A percentile compares a stretch with the other conserved stretches of the same genome.
phyloP scores from a whole-genome alignment of 306 rosid species.

The Trifolium dubium region DNA sequence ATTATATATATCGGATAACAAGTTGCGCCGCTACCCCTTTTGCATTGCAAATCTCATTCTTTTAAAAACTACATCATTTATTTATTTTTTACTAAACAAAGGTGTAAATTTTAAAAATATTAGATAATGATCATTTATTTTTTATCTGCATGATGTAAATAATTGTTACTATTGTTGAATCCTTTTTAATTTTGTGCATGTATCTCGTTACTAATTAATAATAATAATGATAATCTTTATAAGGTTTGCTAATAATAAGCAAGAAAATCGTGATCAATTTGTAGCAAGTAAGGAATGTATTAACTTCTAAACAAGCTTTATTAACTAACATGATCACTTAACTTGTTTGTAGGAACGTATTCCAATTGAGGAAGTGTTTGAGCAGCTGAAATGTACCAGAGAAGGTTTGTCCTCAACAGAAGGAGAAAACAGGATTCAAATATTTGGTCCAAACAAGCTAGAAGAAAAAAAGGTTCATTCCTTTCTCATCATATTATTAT shows the following conservation, averaged over 20 bases:
- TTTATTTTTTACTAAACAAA: too few relatives aligned
- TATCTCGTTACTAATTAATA: too few relatives aligned
- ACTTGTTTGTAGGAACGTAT: conserved; percentile 74
- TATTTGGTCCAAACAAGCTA: conserved; percentile 97
- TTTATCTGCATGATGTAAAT: neutral
- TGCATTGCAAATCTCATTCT: too few relatives aligned
- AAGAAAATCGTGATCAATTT: too few relatives aligned
- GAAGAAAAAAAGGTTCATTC: conserved; percentile 88
- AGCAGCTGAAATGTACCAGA: conserved; percentile 77
- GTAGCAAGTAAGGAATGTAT: neutral
- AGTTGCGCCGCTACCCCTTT: too few relatives aligned
- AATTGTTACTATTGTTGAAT: neutral
- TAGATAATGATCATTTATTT: neutral
- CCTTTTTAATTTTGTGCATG: neutral
- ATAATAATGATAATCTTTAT: too few relatives aligned
- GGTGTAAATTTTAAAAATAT: too few relatives aligned
- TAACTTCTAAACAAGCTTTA: neutral
- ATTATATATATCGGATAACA: too few relatives aligned
- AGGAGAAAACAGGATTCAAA: conserved; percentile 81
- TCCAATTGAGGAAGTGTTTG: conserved; percentile 95
- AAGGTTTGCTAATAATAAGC: too few relatives aligned
- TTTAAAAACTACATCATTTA: too few relatives aligned
- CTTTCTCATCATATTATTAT: conserved; percentile 7
- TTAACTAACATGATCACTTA: conserved; percentile 30
- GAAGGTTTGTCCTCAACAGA: conserved; percentile 76